Conservation (phyloP, 345 rosid genomes). For the Citrus hindsii region DNA sequence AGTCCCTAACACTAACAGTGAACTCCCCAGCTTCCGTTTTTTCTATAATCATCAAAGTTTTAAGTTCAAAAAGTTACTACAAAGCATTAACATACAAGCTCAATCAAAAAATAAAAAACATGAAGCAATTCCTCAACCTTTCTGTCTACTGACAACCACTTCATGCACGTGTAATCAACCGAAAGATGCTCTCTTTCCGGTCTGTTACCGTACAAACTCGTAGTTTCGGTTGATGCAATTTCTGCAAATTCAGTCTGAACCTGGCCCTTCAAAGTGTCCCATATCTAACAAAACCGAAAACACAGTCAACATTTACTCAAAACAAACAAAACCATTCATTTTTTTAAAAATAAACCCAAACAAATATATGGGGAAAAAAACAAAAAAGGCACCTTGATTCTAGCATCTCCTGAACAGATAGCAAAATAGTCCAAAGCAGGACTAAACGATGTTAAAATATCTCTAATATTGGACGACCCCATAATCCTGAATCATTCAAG, state of each 20-base stretch:
- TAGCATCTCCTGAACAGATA: constrained; percentile 77
- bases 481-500: constrained; percentile 39
- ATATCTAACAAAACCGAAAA: constrained; percentile 40
- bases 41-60: constrained; percentile 42
- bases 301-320: background rate
- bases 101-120: background rate
- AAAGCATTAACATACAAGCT: background rate
- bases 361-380: background rate
- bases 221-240: constrained; percentile 42
- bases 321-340: background rate
- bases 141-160: constrained; percentile 62
- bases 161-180: constrained; percentile 76
- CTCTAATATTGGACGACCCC: constrained; percentile 67
- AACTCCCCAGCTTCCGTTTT: constrained; percentile 70
- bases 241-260: constrained; percentile 80
- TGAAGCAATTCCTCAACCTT: constrained; percentile 34
- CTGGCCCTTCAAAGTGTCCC: constrained; percentile 75
- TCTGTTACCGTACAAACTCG: constrained; percentile 28
- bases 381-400: constrained; percentile 57
- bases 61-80: background rate
- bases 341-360: background rate
- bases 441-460: constrained; percentile 72
- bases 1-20: constrained; percentile 70
- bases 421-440: constrained; percentile 78
- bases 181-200: constrained; percentile 65